phyloP scores from a whole-genome alignment of 2,329 filamentous ascomycete genomes.

The Emergomyces pasteurianus region DNA sequence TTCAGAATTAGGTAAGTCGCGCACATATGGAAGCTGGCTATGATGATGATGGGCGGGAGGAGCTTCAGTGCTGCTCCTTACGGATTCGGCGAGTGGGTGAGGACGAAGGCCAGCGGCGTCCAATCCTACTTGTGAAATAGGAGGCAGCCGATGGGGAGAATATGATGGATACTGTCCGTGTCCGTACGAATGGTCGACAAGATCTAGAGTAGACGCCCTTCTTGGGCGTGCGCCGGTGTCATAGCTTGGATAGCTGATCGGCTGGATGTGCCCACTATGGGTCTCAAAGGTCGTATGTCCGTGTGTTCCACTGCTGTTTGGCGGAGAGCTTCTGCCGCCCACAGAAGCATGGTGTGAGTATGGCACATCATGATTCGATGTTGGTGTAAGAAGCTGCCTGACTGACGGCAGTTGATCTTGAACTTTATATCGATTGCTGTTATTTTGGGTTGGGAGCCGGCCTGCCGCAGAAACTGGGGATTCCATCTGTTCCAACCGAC shows the following conservation, averaged over 20 bases:
- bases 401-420: constrained; percentile 29
- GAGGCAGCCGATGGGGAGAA: neutral
- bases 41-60: constrained; percentile 13
- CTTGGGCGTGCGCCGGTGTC: neutral
- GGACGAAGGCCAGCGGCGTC: neutral
- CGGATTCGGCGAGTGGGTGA: neutral
- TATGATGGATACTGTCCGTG: neutral
- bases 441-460: neutral
- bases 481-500: constrained; percentile 13
- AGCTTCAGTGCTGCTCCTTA: neutral
- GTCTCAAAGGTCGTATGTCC: neutral
- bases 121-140: neutral
- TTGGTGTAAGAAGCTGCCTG: constrained; percentile 28
- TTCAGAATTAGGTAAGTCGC: constrained; percentile 2
- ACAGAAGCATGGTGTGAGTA: constrained; percentile 16
- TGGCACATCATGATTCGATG: constrained; percentile 17
- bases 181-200: neutral
- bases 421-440: constrained; percentile 4
- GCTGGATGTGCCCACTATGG: neutral
- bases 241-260: neutral
- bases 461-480: neutral
- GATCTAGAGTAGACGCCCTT: neutral
- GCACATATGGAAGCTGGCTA: constrained; percentile 11
- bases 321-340: neutral
- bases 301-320: neutral